Evolutionary conservation across 768 basidiomycete species (phyloP).

Genomic region (Leccinellum luteum): DNA sequence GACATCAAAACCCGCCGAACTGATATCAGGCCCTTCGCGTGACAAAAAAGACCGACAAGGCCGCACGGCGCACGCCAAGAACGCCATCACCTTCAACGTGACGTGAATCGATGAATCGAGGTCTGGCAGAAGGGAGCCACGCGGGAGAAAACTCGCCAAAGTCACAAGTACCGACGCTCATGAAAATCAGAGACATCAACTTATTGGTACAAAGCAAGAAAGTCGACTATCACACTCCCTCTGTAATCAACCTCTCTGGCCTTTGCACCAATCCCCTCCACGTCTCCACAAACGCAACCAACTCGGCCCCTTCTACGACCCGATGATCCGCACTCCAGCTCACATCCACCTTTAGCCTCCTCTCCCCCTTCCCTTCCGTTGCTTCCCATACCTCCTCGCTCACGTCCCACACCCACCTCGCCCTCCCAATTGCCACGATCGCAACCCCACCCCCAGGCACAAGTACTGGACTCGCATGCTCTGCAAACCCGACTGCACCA

Average conservation of each 20-base stretch:
- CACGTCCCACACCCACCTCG: constrained; percentile 77
- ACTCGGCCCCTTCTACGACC: constrained; percentile 84
- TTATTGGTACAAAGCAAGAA: not conserved
- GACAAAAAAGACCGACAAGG: too few relatives aligned
- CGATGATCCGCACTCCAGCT: constrained; percentile 89
- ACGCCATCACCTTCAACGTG: too few relatives aligned
- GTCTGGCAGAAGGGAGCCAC: too few relatives aligned
- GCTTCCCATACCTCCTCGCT: constrained; percentile 37
- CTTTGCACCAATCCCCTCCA: constrained; percentile 81
- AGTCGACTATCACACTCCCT: constrained; percentile 35
- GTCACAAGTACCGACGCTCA: too few relatives aligned
- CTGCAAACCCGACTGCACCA: constrained; percentile 74
- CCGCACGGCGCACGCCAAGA: too few relatives aligned
- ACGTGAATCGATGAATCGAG: too few relatives aligned
- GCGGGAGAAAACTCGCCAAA: too few relatives aligned
- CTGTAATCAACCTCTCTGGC: constrained; percentile 66
- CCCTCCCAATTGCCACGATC: constrained; percentile 78
- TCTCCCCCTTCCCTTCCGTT: constrained; percentile 35
- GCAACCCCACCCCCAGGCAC: constrained; percentile 83
- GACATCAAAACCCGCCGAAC: too few relatives aligned
- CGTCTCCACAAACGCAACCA: constrained; percentile 83
- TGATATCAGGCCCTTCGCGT: too few relatives aligned
- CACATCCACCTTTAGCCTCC: constrained; percentile 58
- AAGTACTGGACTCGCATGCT: constrained; percentile 69
- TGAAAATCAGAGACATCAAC: not conserved